Evolutionary conservation across 345 rosid species (phyloP).

Genomic region (Hypericum androsaemum): DNA sequence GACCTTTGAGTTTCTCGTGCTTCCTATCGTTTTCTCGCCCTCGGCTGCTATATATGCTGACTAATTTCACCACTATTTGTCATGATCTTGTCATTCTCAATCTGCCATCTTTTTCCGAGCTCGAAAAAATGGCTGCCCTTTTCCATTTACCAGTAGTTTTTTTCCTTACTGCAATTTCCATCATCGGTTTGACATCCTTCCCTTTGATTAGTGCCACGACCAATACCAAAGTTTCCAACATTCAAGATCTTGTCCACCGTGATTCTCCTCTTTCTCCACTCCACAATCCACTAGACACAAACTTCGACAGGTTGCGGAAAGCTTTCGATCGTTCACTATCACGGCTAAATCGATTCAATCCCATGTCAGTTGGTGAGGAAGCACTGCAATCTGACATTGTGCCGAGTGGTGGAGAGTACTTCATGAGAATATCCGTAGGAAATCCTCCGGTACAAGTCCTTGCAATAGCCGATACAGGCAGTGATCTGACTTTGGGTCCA

Average conservation of each 20-base stretch:
- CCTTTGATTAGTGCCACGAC: too few species aligned
- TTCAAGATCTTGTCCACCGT: constrained; percentile 36
- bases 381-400: constrained; percentile 28
- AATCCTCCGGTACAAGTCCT: constrained; percentile 33
- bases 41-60: too few species aligned
- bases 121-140: too few species aligned
- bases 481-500: constrained; percentile 62
- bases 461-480: constrained; percentile 51
- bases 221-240: background rate
- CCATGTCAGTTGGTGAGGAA: background rate
- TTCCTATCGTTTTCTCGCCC: too few species aligned
- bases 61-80: too few species aligned
- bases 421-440: constrained; percentile 46
- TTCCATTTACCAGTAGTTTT: too few species aligned
- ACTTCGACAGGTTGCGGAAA: constrained; percentile 24
- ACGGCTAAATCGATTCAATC: constrained; percentile 27
- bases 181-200: too few species aligned
- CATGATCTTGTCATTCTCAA: too few species aligned
- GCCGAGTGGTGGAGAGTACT: constrained; percentile 37
- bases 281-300: constrained; percentile 24
- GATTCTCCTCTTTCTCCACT: constrained; percentile 52
- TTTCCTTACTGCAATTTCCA: too few species aligned
- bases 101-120: too few species aligned
- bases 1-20: too few species aligned
- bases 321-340: constrained; percentile 41